A percentile compares a stretch with the other conserved stretches of the same genome.
Conservation (phyloP, 164 flowering plant species). For the Vitis amurensis region DNA sequence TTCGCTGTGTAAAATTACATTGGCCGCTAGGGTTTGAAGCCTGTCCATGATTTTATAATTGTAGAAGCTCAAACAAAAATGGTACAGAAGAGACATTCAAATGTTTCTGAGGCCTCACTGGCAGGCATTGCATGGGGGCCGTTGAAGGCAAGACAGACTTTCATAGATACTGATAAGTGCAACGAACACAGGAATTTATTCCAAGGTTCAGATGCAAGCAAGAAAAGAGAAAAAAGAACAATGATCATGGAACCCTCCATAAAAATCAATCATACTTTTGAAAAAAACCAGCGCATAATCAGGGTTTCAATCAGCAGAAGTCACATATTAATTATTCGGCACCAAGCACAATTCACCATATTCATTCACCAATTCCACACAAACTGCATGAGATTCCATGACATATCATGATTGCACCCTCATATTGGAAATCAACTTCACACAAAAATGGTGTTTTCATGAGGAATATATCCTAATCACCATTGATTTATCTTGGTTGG, state of each 20-base stretch:
- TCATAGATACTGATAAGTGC: slow-evolving; percentile 36
- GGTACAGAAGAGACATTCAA: slow-evolving; percentile 15
- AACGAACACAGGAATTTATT: slow-evolving; percentile 56
- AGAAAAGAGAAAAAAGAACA: slow-evolving; percentile 20
- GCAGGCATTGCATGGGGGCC: slow-evolving; percentile 19
- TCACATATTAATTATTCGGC: slow-evolving; percentile 36
- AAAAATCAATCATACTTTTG: slow-evolving; percentile 29
- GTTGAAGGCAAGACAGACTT: slow-evolving; percentile 34
- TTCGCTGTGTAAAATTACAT: background rate
- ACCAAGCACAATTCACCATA: slow-evolving; percentile 42
- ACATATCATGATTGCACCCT: slow-evolving; percentile 30
- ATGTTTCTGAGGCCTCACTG: slow-evolving; percentile 20
- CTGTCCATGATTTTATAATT: too few relatives aligned
- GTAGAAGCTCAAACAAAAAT: background rate
- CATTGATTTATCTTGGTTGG: slow-evolving; percentile 34
- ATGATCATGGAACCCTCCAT: slow-evolving; percentile 23
- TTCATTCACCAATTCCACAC: slow-evolving; percentile 26
- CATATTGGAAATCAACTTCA: slow-evolving; percentile 20
- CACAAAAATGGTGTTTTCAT: slow-evolving; percentile 16
- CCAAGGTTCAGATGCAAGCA: slow-evolving; percentile 40
- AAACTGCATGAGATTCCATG: slow-evolving; percentile 45
- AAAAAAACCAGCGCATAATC: slow-evolving; percentile 27
- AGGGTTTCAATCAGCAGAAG: slow-evolving; percentile 47
- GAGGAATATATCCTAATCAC: slow-evolving; percentile 39
- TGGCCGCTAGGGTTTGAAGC: background rate